Evolutionary conservation across 768 basidiomycete species (phyloP).

Genomic region (Tremella yokohamensis): DNA sequence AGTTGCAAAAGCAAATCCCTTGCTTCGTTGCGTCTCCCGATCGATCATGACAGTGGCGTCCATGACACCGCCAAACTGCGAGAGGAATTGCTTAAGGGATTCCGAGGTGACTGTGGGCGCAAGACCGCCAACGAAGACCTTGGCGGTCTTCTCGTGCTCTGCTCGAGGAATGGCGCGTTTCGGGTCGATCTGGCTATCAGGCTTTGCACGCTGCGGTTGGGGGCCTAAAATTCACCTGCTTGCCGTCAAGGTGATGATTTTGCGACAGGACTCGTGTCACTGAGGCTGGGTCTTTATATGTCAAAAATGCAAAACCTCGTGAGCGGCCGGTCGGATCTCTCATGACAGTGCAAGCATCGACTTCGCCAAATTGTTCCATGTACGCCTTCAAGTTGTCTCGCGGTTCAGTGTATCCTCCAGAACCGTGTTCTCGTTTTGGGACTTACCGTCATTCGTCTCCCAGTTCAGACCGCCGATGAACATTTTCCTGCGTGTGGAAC

Average conservation of each 20-base stretch:
- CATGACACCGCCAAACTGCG: conserved; percentile 89
- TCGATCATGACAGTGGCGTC: conserved; percentile 99
- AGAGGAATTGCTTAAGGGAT: conserved; percentile 87
- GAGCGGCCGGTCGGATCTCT: conserved; percentile 91
- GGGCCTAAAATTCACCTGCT: conserved; percentile 67
- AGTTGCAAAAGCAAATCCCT: conserved; percentile 97
- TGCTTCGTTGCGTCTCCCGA: conserved; percentile 57
- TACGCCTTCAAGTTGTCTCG: conserved; percentile 60
- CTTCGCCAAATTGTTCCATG: conserved; percentile 92
- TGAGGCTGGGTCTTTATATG: conserved; percentile 85
- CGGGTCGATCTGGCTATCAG: conserved; percentile 78
- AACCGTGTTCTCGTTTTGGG: not conserved
- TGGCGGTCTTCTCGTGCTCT: conserved; percentile 78
- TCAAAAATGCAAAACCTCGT: conserved; percentile 94
- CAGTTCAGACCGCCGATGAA: conserved; percentile 99
- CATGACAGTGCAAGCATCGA: conserved; percentile 98
- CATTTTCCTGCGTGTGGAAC: conserved; percentile 74
- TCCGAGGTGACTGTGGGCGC: conserved; percentile 89
- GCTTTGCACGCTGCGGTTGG: not conserved
- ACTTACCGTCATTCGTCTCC: conserved; percentile 98
- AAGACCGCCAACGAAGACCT: conserved; percentile 92
- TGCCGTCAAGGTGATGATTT: conserved; percentile 93
- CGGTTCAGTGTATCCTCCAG: conserved; percentile 34
- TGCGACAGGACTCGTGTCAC: conserved; percentile 95
- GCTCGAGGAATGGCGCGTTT: conserved; percentile 96